Evolutionary conservation across 306 rosid species (phyloP).

Genomic region (Delonix regia): DNA sequence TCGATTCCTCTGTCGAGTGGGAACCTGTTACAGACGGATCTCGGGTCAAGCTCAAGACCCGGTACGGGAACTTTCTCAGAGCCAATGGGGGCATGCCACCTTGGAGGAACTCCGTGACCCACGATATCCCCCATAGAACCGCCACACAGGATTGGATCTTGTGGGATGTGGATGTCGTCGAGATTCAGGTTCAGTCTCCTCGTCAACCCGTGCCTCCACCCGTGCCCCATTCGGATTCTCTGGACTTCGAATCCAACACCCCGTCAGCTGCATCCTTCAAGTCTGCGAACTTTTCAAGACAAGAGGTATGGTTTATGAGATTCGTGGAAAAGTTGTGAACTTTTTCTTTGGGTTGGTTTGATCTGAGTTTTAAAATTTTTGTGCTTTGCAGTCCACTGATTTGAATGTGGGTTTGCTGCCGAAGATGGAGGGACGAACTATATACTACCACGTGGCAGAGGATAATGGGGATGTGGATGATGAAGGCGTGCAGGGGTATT

Average conservation of each 20-base stretch:
- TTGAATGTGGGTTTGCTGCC: slow-evolving; percentile 51
- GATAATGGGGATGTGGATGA: slow-evolving; percentile 80
- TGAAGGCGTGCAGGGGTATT: slow-evolving; percentile 55
- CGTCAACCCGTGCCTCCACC: slow-evolving; percentile 42
- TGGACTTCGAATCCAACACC: slow-evolving; percentile 51
- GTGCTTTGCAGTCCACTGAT: slow-evolving; percentile 58
- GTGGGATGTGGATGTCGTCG: slow-evolving; percentile 79
- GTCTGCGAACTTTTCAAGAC: slow-evolving; percentile 47
- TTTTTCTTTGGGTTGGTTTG: neutral
- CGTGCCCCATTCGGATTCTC: slow-evolving; percentile 65
- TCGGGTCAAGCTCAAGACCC: slow-evolving; percentile 67
- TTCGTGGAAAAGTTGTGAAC: neutral
- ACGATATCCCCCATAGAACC: slow-evolving; percentile 81
- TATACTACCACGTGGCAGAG: slow-evolving; percentile 84
- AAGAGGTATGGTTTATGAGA: slow-evolving; percentile 49
- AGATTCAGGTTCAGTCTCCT: slow-evolving; percentile 57
- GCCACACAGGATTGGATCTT: slow-evolving; percentile 86
- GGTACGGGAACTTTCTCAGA: slow-evolving; percentile 77
- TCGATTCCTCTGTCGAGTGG: slow-evolving; percentile 92
- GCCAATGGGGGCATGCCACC: slow-evolving; percentile 92
- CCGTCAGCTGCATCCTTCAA: slow-evolving; percentile 47
- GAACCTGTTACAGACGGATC: slow-evolving; percentile 73
- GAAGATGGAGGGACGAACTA: slow-evolving; percentile 72
- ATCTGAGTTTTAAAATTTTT: neutral
- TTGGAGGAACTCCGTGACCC: slow-evolving; percentile 90